Evolutionary conservation across 192 early-diverging fungal genomes (phyloP).

Genomic region (Coemansia sp.): DNA sequence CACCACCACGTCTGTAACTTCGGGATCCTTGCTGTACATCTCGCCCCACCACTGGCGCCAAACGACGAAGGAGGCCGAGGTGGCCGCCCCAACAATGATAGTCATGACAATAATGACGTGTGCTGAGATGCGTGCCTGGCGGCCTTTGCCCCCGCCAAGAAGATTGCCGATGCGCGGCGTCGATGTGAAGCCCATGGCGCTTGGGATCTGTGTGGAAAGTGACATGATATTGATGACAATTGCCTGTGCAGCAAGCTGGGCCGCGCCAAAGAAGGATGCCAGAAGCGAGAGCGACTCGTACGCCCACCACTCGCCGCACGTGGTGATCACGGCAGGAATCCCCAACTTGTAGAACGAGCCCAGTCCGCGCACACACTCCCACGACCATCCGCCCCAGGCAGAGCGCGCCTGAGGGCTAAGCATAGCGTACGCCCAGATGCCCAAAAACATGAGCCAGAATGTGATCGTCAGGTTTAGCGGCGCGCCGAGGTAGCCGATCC

Average conservation of each 20-base stretch:
- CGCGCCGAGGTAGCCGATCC: constrained; percentile 80
- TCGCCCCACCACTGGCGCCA: constrained; percentile 63
- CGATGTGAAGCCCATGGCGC: constrained; percentile 76
- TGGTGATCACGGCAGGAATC: constrained; percentile 79
- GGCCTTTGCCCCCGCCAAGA: constrained; percentile 61
- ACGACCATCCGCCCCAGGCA: constrained; percentile 85
- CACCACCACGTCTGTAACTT: constrained; percentile 28
- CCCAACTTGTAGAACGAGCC: constrained; percentile 68
- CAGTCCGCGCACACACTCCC: constrained; percentile 65
- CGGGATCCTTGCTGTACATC: constrained; percentile 51
- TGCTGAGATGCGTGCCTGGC: constrained; percentile 59
- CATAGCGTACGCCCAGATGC: constrained; percentile 67
- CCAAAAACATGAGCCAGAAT: constrained; percentile 72
- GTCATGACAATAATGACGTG: constrained; percentile 60
- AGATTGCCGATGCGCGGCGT: constrained; percentile 80
- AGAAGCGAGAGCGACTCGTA: constrained; percentile 70
- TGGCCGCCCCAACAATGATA: constrained; percentile 57
- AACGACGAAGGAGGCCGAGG: constrained; percentile 60
- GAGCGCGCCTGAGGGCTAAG: constrained; percentile 60
- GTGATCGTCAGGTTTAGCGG: constrained; percentile 75
- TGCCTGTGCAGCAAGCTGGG: constrained; percentile 78
- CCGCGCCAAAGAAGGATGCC: constrained; percentile 77
- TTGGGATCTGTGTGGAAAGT: constrained; percentile 69
- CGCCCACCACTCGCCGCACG: constrained; percentile 83
- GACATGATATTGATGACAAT: constrained; percentile 70